Conservation (phyloP, 169 alveolate genomes). For the Plasmodium adleri region DNA sequence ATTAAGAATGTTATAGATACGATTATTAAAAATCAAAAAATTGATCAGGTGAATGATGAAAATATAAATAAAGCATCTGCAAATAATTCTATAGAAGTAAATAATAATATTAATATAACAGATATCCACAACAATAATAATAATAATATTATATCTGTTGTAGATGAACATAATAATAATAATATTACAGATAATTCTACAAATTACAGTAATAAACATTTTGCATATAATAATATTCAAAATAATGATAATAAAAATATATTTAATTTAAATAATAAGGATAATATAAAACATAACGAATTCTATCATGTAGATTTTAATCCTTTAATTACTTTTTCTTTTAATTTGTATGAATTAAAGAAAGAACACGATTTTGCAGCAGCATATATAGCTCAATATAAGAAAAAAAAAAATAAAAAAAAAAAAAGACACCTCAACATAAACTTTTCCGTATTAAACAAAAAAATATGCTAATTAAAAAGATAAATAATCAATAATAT, state of each 20-base stretch:
- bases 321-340: conserved; percentile 34
- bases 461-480: conserved; percentile 15
- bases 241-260: background rate
- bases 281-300: background rate
- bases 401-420: conserved; percentile 5
- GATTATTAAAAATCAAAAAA: conserved; percentile 42
- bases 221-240: background rate
- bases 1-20: conserved; percentile 71
- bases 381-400: conserved; percentile 68
- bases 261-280: conserved; percentile 6
- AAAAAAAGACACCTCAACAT: conserved; percentile 23
- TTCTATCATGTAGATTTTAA: conserved; percentile 23
- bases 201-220: conserved; percentile 6
- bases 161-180: background rate
- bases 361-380: conserved; percentile 69
- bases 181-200: background rate
- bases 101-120: too few species aligned
- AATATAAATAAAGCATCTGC: too few species aligned
- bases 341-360: conserved; percentile 37
- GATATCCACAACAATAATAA: too few species aligned
- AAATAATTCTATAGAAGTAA: too few species aligned
- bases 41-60: conserved; percentile 2
- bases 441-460: background rate
- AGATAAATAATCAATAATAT: too few species aligned
- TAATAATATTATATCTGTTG: background rate